A percentile compares a stretch with the other conserved stretches of the same genome.
phyloP scores from a whole-genome alignment of 2,329 filamentous ascomycete genomes.

The Thermothelomyces thermophilus region DNA sequence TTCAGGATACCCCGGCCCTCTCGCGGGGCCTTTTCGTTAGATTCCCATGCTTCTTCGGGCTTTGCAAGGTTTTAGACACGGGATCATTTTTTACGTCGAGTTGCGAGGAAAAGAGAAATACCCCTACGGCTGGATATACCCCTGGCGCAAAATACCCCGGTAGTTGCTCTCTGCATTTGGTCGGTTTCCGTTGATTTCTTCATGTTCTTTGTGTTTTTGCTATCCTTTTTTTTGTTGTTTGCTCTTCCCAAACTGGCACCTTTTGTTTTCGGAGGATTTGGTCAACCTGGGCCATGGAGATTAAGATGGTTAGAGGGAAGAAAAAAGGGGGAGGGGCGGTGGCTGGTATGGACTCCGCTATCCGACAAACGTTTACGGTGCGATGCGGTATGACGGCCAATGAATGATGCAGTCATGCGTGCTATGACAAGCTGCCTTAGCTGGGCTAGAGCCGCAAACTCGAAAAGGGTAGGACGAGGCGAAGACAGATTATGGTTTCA shows the following conservation, averaged over 20 bases:
- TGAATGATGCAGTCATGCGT: conserved; percentile 7
- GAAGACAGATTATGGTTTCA: neutral
- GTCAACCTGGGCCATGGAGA: neutral
- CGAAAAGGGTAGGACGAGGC: no score
- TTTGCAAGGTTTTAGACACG: conserved; percentile 35
- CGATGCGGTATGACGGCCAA: neutral
- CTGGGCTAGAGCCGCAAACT: neutral
- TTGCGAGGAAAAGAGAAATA: conserved; percentile 46
- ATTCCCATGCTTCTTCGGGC: conserved; percentile 33
- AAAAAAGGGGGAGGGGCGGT: neutral
- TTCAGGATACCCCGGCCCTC: conserved; percentile 92
- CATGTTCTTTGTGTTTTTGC: conserved; percentile 12
- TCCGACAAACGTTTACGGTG: neutral
- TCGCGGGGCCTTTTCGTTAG: conserved; percentile 80
- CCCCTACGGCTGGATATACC: conserved; percentile 58
- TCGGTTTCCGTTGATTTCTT: conserved; percentile 36
- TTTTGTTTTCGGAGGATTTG: no score
- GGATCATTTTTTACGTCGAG: conserved; percentile 21
- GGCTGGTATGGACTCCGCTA: neutral
- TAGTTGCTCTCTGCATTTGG: conserved; percentile 41
- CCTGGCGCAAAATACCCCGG: conserved; percentile 53
- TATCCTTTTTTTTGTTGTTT: neutral
- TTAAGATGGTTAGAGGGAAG: neutral
- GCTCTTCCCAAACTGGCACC: neutral
- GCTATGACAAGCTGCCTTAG: neutral